Percentiles rank a stretch among this genome's conserved stretches.
These are phyloP conservation scores for Magnaporthales sp. DNA, from an alignment of 2,329 filamentous ascomycete species.

Conservation along the genomic window DNA sequence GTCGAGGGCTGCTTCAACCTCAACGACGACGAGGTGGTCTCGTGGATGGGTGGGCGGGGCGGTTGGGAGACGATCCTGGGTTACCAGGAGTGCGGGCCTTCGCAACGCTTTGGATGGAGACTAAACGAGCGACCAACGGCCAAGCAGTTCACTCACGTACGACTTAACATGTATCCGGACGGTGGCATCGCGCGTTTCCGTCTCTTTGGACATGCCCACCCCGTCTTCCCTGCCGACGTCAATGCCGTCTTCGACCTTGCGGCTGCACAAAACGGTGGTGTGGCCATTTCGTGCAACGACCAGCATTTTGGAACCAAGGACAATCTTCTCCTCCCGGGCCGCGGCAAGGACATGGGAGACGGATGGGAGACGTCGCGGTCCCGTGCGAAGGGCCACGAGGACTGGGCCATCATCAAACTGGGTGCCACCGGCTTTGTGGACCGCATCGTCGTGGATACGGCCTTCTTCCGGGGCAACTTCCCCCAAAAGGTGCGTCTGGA, in stretches of 20 bases:
- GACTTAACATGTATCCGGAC: slow-evolving; percentile 79
- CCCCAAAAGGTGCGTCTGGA: slow-evolving; percentile 67
- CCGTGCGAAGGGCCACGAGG: slow-evolving; percentile 60
- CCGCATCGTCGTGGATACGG: slow-evolving; percentile 67
- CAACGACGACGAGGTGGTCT: slow-evolving; percentile 54
- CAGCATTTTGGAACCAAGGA: slow-evolving; percentile 70
- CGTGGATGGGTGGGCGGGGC: slow-evolving; percentile 49
- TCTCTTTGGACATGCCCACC: slow-evolving; percentile 66
- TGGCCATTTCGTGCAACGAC: slow-evolving; percentile 69
- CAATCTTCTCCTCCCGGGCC: slow-evolving; percentile 33
- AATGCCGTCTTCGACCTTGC: slow-evolving; percentile 65
- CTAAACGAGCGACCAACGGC: slow-evolving; percentile 42
- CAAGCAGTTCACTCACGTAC: slow-evolving; percentile 70
- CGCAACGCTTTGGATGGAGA: slow-evolving; percentile 65
- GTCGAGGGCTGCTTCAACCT: slow-evolving; percentile 66
- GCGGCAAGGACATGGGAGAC: slow-evolving; percentile 71
- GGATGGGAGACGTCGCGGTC: slow-evolving; percentile 81
- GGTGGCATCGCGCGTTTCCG: slow-evolving; percentile 76
- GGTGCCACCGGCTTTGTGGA: slow-evolving; percentile 57
- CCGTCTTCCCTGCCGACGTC: slow-evolving; percentile 61
- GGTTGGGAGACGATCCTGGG: slow-evolving; percentile 66
- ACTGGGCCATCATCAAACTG: slow-evolving; percentile 73
- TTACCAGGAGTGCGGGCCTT: slow-evolving; percentile 64
- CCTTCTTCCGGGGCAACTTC: slow-evolving; percentile 77
- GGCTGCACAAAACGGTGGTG: slow-evolving; percentile 68